Conservation (phyloP, 1,139 yeast genomes). For the Blastobotrys indianensis region DNA sequence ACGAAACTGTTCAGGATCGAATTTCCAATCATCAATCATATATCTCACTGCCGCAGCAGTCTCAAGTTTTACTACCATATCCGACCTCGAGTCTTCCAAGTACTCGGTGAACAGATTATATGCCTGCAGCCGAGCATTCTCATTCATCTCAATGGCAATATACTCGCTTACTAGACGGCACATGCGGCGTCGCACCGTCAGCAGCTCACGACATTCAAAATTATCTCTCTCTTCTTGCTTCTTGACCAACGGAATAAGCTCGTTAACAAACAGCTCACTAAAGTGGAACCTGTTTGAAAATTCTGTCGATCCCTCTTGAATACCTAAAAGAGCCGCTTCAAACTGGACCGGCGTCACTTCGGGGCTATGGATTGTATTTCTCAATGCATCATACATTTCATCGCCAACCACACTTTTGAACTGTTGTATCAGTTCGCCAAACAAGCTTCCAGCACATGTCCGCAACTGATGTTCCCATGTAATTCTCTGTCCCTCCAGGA, state of each 20-base stretch:
- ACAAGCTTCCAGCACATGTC: slow-evolving; percentile 83
- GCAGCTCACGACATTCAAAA: slow-evolving; percentile 18
- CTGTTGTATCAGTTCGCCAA: slow-evolving; percentile 62
- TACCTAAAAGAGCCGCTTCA: slow-evolving; percentile 54
- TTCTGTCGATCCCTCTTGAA: slow-evolving; percentile 68
- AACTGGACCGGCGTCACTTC: slow-evolving; percentile 1
- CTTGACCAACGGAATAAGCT: slow-evolving; percentile 48
- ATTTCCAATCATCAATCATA: slow-evolving; percentile 82
- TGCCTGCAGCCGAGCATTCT: slow-evolving; percentile 51
- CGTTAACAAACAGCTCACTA: slow-evolving; percentile 49
- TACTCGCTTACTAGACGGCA: slow-evolving; percentile 76
- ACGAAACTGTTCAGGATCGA: slow-evolving; percentile 57
- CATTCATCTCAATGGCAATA: slow-evolving; percentile 61
- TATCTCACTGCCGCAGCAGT: slow-evolving; percentile 66
- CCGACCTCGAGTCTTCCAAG: slow-evolving; percentile 47
- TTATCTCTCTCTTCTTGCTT: neutral
- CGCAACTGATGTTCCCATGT: slow-evolving; percentile 83
- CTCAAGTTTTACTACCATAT: slow-evolving; percentile 68
- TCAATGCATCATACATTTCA: slow-evolving; percentile 36
- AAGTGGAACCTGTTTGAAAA: slow-evolving; percentile 61
- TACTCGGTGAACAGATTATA: slow-evolving; percentile 50
- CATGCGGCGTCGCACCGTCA: slow-evolving; percentile 69
- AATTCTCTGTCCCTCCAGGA: slow-evolving; percentile 67
- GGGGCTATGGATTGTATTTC: neutral
- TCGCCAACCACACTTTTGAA: slow-evolving; percentile 60